Evolutionary conservation across 2,329 filamentous ascomycete species (phyloP), one percentile per base, ranked within the genome.

Genomic region (Fusarium newnesense): DNA sequence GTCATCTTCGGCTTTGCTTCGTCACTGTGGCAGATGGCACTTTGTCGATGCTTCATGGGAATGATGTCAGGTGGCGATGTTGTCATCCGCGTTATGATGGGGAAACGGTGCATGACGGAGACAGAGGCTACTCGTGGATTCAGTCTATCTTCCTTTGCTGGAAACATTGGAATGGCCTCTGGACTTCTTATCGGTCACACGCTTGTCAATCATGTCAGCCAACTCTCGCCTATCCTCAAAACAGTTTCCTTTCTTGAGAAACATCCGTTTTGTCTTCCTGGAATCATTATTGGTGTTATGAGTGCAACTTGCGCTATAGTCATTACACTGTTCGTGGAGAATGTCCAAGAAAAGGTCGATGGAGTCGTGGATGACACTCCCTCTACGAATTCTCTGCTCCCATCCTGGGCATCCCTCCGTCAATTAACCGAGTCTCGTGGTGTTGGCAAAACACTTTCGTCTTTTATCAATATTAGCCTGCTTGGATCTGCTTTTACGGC

Each of bases 401-500:
- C 16, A 18, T 9, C 16, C 12, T 24, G 10, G n/a, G 3, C 6
- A 52, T 54, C 10, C 9, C 34, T 54, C 11, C 3, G 24, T 3
- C 19, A 30, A 3, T 18, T 54, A 4, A 1, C 37, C 5, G 7
- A 5, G 10, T 54, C 24, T 5, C 8, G 10, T 4, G 4, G 19
- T 40, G 24, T 19, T 11, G 21, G 7, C 5, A 4, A 4, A 2
- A 30, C 19, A 18, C 11, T 30, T 7, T 5, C 15, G 0, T 10
- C 15, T 4, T 54, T 40, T 9, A 9, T 54, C 4, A 16, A 18
- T 13, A 39, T 30, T 9, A 13, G 10, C 5, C 15, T 39, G 2
- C 19, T 54, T 12, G 24, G 19, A 4, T 30, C 24, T 9, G 34
- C 26, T 21, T n/a, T 28, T 15, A 40, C 24, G 10, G 50, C 19